Percentiles rank a stretch among this genome's conserved stretches.
phyloP scores from a whole-genome alignment of 139 green algal genomes.

The Chlorella sp. region DNA sequence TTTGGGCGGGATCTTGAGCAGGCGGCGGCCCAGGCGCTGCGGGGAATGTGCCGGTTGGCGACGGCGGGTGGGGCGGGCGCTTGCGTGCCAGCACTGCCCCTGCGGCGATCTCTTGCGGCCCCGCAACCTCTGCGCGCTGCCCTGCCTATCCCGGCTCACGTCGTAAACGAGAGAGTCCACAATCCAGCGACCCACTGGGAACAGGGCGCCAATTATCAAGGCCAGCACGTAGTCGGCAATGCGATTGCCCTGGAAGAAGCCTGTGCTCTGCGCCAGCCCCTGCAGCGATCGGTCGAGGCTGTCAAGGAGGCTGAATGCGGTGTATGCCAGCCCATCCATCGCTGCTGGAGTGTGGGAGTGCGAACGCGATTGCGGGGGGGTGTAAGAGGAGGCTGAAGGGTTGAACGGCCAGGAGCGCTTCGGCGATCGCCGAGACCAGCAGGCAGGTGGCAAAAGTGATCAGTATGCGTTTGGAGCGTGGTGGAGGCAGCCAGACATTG shows the following conservation, averaged over 20 bases:
- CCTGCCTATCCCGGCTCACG: constrained; percentile 9
- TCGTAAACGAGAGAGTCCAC: constrained; percentile 32
- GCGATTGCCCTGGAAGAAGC: constrained; percentile 11
- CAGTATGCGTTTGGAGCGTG: too few relatives aligned
- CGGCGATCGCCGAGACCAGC: too few relatives aligned
- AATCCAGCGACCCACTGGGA: constrained; percentile 35
- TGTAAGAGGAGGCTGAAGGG: background rate
- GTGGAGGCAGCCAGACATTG: too few relatives aligned
- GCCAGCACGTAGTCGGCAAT: constrained; percentile 28
- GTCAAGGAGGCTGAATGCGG: background rate
- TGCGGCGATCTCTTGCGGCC: background rate
- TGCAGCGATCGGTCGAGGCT: too few relatives aligned
- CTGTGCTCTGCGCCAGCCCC: too few relatives aligned
- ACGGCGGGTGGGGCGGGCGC: background rate
- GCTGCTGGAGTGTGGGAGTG: background rate
- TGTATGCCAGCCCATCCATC: background rate
- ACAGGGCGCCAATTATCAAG: constrained; percentile 17
- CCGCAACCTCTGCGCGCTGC: background rate
- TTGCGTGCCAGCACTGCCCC: background rate
- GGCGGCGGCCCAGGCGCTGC: background rate
- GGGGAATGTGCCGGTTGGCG: background rate
- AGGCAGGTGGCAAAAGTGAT: too few relatives aligned
- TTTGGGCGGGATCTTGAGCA: background rate
- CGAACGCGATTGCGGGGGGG: background rate
- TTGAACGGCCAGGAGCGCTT: too few relatives aligned